Conservation (phyloP, 2,329 filamentous ascomycete species). For the Zymoseptoria passerinii region DNA sequence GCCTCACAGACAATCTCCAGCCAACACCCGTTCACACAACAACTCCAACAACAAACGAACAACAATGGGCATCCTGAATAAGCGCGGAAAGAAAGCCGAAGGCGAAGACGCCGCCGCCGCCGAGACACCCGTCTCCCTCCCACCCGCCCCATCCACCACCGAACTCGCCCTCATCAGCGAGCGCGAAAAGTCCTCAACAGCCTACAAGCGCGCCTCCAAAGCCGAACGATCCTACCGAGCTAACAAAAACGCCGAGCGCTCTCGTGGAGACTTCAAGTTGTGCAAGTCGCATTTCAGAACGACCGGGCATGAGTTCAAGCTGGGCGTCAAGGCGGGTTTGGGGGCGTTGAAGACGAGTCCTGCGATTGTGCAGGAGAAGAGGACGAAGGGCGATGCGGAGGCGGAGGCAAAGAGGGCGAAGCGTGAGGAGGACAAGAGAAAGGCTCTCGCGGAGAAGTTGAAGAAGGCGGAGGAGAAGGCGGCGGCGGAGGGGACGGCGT, state of each 20-base stretch:
- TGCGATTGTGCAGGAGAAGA: constrained; percentile 39
- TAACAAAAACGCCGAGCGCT: neutral
- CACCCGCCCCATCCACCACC: neutral
- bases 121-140: neutral
- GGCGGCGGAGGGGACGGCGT: neutral
- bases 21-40: neutral
- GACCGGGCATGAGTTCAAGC: neutral
- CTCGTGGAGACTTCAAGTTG: neutral
- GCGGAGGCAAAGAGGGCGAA: neutral
- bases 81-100: neutral
- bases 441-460: neutral
- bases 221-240: neutral
- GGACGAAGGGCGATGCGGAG: neutral
- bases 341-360: neutral
- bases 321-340: neutral
- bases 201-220: neutral
- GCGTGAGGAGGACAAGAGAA: neutral
- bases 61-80: neutral
- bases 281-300: neutral
- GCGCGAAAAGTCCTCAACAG: neutral
- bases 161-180: neutral
- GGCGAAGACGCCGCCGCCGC: neutral
- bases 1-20: neutral
- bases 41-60: neutral
- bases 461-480: neutral